Percentiles rank a stretch among this genome's conserved stretches.
Conservation (phyloP, 192 early-diverging fungal genomes). For the Coemansia sp. region DNA sequence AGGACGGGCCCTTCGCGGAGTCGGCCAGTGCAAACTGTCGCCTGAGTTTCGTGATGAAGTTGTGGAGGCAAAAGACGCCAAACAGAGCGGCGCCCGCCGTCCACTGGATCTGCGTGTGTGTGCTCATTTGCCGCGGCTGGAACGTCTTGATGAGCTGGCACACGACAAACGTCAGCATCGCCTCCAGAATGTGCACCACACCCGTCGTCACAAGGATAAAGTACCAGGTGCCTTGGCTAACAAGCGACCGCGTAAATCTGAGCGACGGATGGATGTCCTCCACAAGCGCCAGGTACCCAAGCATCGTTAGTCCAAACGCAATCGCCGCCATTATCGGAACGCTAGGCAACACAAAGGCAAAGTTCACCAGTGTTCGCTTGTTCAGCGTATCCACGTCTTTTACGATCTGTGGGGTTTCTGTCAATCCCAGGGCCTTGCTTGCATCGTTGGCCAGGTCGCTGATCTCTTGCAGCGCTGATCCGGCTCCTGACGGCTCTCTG, state of each 20-base stretch:
- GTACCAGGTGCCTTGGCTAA: conserved; percentile 23
- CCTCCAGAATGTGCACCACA: conserved; percentile 25
- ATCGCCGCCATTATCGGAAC: conserved; percentile 15
- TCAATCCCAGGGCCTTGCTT: conserved; percentile 15
- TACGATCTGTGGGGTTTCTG: conserved; percentile 12
- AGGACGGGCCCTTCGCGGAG: conserved; percentile 7
- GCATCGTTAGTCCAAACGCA: neutral
- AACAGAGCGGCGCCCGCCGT: conserved; percentile 38
- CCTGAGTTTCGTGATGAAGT: conserved; percentile 16
- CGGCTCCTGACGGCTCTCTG: conserved; percentile 20
- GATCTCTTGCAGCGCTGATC: conserved; percentile 31
- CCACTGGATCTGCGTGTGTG: conserved; percentile 39
- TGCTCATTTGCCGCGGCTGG: conserved; percentile 48
- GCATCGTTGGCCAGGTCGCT: conserved; percentile 40
- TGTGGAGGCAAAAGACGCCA: conserved; percentile 34
- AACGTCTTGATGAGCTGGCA: conserved; percentile 48
- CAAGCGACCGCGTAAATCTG: conserved; percentile 10
- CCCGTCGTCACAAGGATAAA: conserved; percentile 22
- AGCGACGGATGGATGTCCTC: conserved; percentile 22
- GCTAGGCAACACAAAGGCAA: conserved; percentile 24
- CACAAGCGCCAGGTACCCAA: conserved; percentile 17
- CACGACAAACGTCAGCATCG: conserved; percentile 16
- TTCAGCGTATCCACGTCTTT: conserved; percentile 24
- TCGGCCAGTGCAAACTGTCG: conserved; percentile 42
- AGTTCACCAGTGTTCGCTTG: conserved; percentile 21